Percentiles rank a stretch among this genome's conserved stretches.
These are phyloP conservation scores for Stephania yunnanensis DNA, from an alignment of 164 flowering plant species.

Conservation along the genomic window DNA sequence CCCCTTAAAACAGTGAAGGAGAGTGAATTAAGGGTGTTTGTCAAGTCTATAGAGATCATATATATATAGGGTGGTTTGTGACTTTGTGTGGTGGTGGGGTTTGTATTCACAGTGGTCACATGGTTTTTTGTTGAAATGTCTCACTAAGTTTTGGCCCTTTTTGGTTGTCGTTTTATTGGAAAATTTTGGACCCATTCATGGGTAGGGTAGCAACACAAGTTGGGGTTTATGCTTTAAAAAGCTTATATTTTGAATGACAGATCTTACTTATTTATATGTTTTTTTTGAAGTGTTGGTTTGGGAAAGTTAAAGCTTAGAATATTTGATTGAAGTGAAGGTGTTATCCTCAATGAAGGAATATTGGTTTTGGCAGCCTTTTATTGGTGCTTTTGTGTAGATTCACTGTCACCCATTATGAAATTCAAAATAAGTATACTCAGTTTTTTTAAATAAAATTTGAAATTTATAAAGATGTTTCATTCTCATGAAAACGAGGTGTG, in stretches of 20 bases:
- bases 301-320: neutral
- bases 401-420: neutral
- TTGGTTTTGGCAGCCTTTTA: neutral
- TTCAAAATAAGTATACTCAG: neutral
- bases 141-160: neutral
- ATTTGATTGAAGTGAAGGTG: neutral
- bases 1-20: neutral
- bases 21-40: conserved; percentile 10
- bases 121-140: conserved; percentile 8
- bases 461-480: neutral
- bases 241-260: neutral
- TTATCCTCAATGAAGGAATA: neutral
- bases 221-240: neutral
- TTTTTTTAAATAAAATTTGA: neutral
- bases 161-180: neutral
- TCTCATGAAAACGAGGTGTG: neutral
- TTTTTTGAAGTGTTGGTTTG: neutral
- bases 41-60: no score
- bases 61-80: neutral
- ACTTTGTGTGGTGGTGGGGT: neutral
- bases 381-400: neutral
- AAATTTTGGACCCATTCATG: neutral
- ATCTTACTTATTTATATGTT: neutral
- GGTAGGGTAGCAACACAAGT: neutral
- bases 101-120: neutral